A percentile compares a stretch with the other conserved stretches of the same genome.
Conservation (phyloP, 208 protist species). For the Acanthamoeba healyi region DNA sequence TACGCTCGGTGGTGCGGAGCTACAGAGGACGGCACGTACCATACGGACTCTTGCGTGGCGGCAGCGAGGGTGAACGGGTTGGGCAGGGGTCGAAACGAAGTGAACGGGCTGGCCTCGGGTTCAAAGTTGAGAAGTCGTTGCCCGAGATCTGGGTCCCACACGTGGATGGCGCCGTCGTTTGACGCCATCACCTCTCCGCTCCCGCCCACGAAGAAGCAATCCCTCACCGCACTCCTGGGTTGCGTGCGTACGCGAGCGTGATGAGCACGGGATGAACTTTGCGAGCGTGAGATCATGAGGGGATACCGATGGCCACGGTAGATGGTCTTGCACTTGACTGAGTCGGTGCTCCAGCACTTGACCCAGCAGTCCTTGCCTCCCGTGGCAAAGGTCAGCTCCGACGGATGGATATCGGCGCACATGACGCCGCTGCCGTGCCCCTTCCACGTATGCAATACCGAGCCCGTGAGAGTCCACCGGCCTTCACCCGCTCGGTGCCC, state of each 20-base stretch:
- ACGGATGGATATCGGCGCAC: constrained; percentile 7
- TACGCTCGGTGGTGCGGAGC: too few relatives aligned
- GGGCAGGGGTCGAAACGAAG: not conserved
- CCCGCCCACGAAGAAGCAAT: constrained; percentile 29
- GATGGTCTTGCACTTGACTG: constrained; percentile 1
- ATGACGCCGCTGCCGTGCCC: not conserved
- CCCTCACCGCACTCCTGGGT: not conserved
- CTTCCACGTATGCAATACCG: constrained; percentile 38
- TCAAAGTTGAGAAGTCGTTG: constrained; percentile 7
- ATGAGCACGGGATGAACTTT: not conserved
- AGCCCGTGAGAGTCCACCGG: not conserved
- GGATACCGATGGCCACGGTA: not conserved
- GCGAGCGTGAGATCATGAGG: too few relatives aligned
- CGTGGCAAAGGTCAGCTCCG: constrained; percentile 11
- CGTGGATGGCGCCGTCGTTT: not conserved
- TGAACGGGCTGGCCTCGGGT: constrained; percentile 19
- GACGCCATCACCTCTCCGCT: constrained; percentile 31
- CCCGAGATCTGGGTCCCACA: constrained; percentile 11
- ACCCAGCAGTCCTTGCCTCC: constrained; percentile 39
- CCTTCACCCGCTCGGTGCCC: not conserved
- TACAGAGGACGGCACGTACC: not conserved
- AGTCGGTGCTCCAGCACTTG: constrained; percentile 14
- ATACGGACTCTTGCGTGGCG: not conserved
- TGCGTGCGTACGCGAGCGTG: too few relatives aligned
- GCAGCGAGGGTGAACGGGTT: constrained; percentile 1